phyloP scores from a whole-genome alignment of 2,329 filamentous ascomycete genomes.

The Penicillium sp. region DNA sequence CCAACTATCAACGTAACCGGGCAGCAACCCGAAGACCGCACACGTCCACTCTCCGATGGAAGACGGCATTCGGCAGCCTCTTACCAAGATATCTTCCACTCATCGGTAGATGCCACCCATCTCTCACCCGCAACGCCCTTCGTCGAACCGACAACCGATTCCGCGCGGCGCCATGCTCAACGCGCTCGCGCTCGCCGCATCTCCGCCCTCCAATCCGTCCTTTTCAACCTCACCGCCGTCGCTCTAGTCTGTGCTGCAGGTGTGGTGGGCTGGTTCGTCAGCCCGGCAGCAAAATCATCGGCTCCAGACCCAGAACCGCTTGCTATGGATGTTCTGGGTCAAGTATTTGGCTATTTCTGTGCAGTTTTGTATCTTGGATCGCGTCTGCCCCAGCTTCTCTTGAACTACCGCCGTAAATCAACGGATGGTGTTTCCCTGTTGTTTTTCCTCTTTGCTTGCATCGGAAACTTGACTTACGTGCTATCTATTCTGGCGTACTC shows the following conservation, averaged over 20 bases:
- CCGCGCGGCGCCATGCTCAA: conserved; percentile 29
- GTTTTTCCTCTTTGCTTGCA: conserved; percentile 94
- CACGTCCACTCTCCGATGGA: conserved; percentile 12
- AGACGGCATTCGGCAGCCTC: conserved; percentile 34
- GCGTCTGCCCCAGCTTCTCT: conserved; percentile 81
- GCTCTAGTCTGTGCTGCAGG: conserved; percentile 82
- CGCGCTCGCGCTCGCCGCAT: conserved; percentile 24
- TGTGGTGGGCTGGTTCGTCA: conserved; percentile 81
- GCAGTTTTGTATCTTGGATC: conserved; percentile 85
- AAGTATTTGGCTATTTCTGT: conserved; percentile 92
- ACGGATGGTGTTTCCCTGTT: conserved; percentile 91
- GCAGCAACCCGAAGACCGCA: conserved; percentile 5
- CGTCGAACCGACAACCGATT: conserved; percentile 48
- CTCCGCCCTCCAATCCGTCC: conserved; percentile 49
- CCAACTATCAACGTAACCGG: not conserved
- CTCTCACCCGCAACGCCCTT: conserved; percentile 83
- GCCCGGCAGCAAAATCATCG: conserved; percentile 42
- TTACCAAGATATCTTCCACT: conserved; percentile 49
- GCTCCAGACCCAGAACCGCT: conserved; percentile 43
- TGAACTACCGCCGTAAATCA: conserved; percentile 89
- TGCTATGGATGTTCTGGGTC: conserved; percentile 73
- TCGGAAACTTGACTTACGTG: conserved; percentile 93
- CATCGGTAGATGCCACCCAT: conserved; percentile 63
- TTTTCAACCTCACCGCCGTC: conserved; percentile 75
- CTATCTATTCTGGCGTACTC: conserved; percentile 89